A percentile compares a stretch with the other conserved stretches of the same genome.
Conservation (phyloP, 768 basidiomycete genomes). For the Postia placenta region DNA sequence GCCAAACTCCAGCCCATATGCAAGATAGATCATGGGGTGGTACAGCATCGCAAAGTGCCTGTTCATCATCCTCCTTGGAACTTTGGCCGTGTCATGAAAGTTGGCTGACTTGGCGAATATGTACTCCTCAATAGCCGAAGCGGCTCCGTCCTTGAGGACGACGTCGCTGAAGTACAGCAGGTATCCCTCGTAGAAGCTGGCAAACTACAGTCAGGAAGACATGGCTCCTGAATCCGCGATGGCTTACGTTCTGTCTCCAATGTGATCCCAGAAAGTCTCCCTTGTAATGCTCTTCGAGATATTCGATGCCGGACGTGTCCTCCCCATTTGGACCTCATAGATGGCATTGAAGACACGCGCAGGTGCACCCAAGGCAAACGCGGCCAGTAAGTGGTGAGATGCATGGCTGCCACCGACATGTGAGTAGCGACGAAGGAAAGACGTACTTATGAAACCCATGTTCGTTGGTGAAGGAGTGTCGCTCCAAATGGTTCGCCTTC, state of each 20-base stretch:
- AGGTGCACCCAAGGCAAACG: conserved; percentile 53
- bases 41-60: conserved; percentile 48
- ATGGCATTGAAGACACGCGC: conserved; percentile 32
- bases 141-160: conserved; percentile 35
- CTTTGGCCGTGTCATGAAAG: conserved; percentile 15
- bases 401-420: conserved; percentile 35
- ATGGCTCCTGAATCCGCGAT: not conserved
- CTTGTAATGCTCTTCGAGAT: conserved; percentile 40
- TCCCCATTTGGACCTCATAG: conserved; percentile 30
- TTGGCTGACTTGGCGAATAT: conserved; percentile 38
- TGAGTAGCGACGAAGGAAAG: not conserved
- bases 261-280: conserved; percentile 45
- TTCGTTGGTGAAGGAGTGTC: conserved; percentile 32
- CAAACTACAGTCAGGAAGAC: not conserved
- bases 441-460: conserved; percentile 30
- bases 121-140: conserved; percentile 46
- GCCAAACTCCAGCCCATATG: conserved; percentile 56
- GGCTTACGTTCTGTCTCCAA: conserved; percentile 42
- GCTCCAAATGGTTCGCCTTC: conserved; percentile 25
- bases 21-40: conserved; percentile 58
- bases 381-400: conserved; percentile 50
- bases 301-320: conserved; percentile 21
- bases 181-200: conserved; percentile 45
- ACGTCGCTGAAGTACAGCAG: conserved; percentile 43
- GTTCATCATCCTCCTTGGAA: conserved; percentile 47